phyloP scores from a whole-genome alignment of 2,329 filamentous ascomycete genomes.

The Nothophoma quercina region DNA sequence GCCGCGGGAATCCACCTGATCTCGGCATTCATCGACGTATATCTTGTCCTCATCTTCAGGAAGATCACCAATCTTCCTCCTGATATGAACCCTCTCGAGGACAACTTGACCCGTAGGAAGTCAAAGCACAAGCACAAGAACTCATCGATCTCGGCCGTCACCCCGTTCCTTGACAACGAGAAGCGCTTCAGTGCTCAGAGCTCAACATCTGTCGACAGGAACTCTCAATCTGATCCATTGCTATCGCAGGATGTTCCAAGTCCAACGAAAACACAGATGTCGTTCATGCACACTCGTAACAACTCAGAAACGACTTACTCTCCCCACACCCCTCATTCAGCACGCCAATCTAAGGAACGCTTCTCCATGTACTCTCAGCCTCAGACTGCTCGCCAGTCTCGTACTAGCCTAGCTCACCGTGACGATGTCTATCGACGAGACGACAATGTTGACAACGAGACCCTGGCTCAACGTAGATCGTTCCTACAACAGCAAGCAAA shows the following conservation, averaged over 20 bases:
- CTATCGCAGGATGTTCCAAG: constrained; percentile 39
- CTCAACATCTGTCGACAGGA: constrained; percentile 49
- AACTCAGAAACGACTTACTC: constrained; percentile 64
- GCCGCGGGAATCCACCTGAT: constrained; percentile 73
- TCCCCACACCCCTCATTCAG: constrained; percentile 59
- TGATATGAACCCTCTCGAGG: constrained; percentile 93
- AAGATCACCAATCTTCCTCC: constrained; percentile 84
- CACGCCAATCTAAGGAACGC: constrained; percentile 61
- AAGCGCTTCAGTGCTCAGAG: constrained; percentile 65
- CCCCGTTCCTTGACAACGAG: constrained; percentile 60
- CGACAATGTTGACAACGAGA: constrained; percentile 37
- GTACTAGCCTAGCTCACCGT: constrained; percentile 46
- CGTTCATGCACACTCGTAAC: constrained; percentile 83
- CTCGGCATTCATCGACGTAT: constrained; percentile 75
- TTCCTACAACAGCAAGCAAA: constrained; percentile 44
- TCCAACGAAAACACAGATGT: constrained; percentile 61
- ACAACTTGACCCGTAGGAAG: constrained; percentile 77
- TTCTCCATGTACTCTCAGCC: constrained; percentile 55
- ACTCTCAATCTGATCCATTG: constrained; percentile 40
- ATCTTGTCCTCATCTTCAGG: constrained; percentile 79
- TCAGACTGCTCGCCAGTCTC: constrained; percentile 47
- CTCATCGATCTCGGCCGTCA: constrained; percentile 58
- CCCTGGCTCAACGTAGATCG: constrained; percentile 43
- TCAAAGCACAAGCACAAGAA: constrained; percentile 77
- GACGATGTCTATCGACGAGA: constrained; percentile 40